Evolutionary conservation across 176 grass and related monocot genomes (phyloP).

Genomic region (Paspalum vaginatum): DNA sequence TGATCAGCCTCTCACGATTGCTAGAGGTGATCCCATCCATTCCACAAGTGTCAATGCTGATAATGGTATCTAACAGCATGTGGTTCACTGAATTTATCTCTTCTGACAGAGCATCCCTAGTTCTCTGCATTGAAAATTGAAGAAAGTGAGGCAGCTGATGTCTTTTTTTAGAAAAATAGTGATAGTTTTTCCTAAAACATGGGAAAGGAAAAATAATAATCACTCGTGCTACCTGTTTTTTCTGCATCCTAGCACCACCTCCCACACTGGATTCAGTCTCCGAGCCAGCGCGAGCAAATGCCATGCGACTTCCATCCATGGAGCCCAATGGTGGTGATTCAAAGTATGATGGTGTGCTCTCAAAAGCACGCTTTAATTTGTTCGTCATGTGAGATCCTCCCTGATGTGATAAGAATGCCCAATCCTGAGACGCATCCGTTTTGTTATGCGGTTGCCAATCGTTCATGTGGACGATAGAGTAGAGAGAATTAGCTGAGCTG

Average conservation of each 20-base stretch:
- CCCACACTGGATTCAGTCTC: not conserved
- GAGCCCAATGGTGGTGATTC: not conserved
- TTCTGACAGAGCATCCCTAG: constrained; percentile 7
- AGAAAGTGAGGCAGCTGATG: not conserved
- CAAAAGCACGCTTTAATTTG: constrained; percentile 22
- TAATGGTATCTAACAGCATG: constrained; percentile 31
- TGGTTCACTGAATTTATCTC: constrained; percentile 34
- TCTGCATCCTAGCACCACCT: not conserved
- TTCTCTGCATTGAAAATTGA: not conserved
- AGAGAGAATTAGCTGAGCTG: not conserved
- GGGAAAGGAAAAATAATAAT: not conserved
- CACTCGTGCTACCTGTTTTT: constrained; percentile 1
- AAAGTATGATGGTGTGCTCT: not conserved
- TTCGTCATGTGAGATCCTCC: not conserved
- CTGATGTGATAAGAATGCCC: not conserved
- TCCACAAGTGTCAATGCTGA: constrained; percentile 27
- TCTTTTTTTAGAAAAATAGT: not conserved
- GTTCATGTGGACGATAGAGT: not conserved
- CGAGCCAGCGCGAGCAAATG: not conserved
- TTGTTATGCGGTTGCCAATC: constrained; percentile 9
- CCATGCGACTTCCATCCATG: constrained; percentile 21
- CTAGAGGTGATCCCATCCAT: not conserved
- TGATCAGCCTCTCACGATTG: constrained; percentile 7
- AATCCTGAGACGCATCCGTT: constrained; percentile 4
- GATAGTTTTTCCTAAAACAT: not conserved